Percentiles rank a stretch among this genome's conserved stretches.
These are phyloP conservation scores for Euryodendron excelsum DNA, from an alignment of 148 eudicot species.

Conservation along the genomic window DNA sequence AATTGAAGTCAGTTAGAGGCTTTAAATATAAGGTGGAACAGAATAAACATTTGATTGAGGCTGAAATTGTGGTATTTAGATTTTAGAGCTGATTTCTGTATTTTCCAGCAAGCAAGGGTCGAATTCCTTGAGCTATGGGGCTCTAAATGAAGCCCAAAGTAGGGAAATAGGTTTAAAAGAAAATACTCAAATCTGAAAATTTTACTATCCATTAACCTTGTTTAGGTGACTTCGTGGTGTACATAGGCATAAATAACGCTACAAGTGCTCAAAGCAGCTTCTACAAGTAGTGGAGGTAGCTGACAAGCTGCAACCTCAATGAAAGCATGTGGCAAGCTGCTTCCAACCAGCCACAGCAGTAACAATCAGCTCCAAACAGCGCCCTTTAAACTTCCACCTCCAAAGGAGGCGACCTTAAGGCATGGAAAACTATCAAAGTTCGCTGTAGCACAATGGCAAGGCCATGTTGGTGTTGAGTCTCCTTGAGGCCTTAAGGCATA, in stretches of 20 bases:
- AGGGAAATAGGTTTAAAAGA: neutral
- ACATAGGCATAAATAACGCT: neutral
- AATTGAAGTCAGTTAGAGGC: neutral
- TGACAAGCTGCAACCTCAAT: neutral
- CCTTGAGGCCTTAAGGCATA: neutral
- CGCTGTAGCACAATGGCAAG: too few species aligned
- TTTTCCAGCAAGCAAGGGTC: neutral
- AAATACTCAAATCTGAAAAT: neutral
- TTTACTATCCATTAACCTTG: neutral
- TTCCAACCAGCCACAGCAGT: neutral
- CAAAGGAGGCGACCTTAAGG: neutral
- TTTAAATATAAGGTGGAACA: neutral
- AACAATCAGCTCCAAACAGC: neutral
- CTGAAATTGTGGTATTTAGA: neutral
- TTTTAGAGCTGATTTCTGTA: neutral
- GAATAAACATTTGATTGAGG: neutral
- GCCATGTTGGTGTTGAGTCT: too few species aligned
- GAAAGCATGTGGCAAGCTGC: neutral
- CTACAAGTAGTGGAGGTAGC: too few species aligned
- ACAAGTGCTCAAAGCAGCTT: neutral
- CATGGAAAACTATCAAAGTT: neutral
- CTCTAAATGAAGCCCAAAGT: neutral
- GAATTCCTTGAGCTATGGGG: neutral
- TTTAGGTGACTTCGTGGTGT: neutral
- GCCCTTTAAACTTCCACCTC: neutral